Evolutionary conservation across 371 early-diverging fungal genomes (phyloP).

Genomic region (Mortierella sp.): DNA sequence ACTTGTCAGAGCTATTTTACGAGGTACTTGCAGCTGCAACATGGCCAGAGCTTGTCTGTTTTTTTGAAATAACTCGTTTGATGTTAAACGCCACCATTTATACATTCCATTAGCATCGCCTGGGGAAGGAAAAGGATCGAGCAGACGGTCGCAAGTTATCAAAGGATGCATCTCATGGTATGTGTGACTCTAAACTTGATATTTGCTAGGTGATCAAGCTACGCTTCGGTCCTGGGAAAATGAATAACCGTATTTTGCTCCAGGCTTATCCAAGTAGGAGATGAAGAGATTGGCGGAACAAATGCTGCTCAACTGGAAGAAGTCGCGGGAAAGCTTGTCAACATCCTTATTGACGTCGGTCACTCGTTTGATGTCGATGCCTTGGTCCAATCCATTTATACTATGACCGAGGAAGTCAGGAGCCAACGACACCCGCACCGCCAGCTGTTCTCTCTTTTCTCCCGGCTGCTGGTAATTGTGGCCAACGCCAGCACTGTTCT

Average conservation of each 20-base stretch:
- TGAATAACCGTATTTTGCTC: conserved; percentile 1
- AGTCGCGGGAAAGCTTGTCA: conserved; percentile 55
- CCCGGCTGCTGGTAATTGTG: conserved; percentile 63
- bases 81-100: conserved; percentile 3
- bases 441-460: conserved; percentile 61
- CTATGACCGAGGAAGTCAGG: conserved; percentile 37
- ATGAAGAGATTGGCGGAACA: conserved; percentile 32
- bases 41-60: too few relatives aligned
- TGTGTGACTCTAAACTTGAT: background rate
- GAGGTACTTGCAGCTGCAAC: conserved; percentile 50
- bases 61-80: background rate
- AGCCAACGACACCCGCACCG: conserved; percentile 37
- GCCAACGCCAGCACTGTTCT: conserved; percentile 37
- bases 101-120: conserved; percentile 59
- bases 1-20: conserved; percentile 60
- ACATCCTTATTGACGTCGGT: conserved; percentile 40
- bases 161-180: conserved; percentile 61
- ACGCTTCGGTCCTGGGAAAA: conserved; percentile 1
- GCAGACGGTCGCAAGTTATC: conserved; percentile 55
- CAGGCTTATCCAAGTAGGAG: conserved; percentile 40
- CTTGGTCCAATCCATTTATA: conserved; percentile 36
- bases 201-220: background rate
- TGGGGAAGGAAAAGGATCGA: conserved; percentile 36
- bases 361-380: conserved; percentile 33
- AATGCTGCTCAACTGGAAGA: conserved; percentile 35